phyloP scores from a whole-genome alignment of 495 filamentous ascomycete species.

The Xanthoparmelia taractica region DNA sequence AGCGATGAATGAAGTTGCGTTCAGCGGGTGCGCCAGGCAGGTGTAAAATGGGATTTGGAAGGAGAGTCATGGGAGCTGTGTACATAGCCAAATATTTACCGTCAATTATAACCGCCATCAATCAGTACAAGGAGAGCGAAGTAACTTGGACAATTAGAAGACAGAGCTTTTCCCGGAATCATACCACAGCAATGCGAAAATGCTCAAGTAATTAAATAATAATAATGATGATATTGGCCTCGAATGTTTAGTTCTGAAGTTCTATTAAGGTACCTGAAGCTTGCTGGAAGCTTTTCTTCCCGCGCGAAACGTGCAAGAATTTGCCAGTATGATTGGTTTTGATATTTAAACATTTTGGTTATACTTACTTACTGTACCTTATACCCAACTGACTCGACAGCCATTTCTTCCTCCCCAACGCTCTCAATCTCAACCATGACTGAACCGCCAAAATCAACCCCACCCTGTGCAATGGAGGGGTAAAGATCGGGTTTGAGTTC shows the following conservation, averaged over 20 bases:
- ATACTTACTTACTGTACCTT: too few species aligned
- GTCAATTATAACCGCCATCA: not conserved
- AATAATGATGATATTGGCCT: too few species aligned
- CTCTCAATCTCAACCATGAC: not conserved
- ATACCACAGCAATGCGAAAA: not conserved
- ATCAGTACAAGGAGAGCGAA: not conserved
- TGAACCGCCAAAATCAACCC: constrained; percentile 1
- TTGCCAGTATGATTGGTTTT: constrained; percentile 4
- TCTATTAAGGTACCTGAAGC: too few species aligned
- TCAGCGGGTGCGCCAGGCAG: constrained; percentile 2
- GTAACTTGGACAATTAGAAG: too few species aligned
- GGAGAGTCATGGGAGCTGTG: not conserved
- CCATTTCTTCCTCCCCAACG: not conserved
- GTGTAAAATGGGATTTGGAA: not conserved
- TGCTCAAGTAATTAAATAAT: too few species aligned
- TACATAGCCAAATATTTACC: constrained; percentile 11
- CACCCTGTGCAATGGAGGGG: not conserved
- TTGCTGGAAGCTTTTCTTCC: not conserved
- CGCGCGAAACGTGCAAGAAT: not conserved
- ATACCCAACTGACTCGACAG: not conserved
- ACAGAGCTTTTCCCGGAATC: not conserved
- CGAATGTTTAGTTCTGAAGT: too few species aligned
- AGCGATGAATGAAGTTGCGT: not conserved
- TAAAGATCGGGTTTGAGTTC: not conserved
- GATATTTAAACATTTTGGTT: not conserved